Conservation (phyloP, 2,329 filamentous ascomycete species). For the Talaromyces albobiverticillius region DNA sequence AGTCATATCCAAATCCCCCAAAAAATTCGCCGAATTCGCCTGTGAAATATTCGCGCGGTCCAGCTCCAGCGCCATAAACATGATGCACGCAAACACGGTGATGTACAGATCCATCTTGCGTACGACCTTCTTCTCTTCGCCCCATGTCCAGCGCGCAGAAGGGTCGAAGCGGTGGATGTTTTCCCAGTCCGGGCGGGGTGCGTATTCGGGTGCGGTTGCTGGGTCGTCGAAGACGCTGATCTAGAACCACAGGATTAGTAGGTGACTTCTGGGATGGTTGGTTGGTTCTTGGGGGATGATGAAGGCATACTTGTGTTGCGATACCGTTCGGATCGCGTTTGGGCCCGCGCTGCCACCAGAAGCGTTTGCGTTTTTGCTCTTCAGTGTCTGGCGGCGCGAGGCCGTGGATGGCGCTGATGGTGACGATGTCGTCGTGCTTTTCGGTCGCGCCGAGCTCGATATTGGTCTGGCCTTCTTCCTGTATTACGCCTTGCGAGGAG, state of each 20-base stretch:
- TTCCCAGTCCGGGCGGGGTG: constrained; percentile 43
- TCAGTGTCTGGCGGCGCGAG: not conserved
- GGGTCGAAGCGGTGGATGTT: constrained; percentile 49
- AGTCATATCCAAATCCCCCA: constrained; percentile 1
- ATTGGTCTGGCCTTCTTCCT: not conserved
- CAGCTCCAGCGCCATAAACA: constrained; percentile 6
- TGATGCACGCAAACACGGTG: constrained; percentile 1
- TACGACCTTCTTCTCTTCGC: constrained; percentile 40
- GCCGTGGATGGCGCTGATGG: not conserved
- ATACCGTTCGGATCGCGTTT: not conserved
- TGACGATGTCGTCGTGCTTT: not conserved
- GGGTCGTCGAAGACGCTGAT: constrained; percentile 6
- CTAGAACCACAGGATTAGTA: no score
- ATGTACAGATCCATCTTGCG: constrained; percentile 21
- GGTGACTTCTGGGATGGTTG: no score
- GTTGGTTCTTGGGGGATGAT: no score
- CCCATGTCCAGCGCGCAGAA: constrained; percentile 40
- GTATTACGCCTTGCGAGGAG: no score
- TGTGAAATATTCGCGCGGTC: constrained; percentile 5
- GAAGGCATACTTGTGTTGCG: not conserved
- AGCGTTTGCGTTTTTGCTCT: not conserved
- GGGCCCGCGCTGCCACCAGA: not conserved
- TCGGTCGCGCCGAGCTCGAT: not conserved
- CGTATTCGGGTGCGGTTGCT: constrained; percentile 25
- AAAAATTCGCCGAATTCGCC: constrained; percentile 3